Percentiles rank a stretch among this genome's conserved stretches.
Conservation (phyloP, 768 basidiomycete genomes). For the Pholiota conissans region DNA sequence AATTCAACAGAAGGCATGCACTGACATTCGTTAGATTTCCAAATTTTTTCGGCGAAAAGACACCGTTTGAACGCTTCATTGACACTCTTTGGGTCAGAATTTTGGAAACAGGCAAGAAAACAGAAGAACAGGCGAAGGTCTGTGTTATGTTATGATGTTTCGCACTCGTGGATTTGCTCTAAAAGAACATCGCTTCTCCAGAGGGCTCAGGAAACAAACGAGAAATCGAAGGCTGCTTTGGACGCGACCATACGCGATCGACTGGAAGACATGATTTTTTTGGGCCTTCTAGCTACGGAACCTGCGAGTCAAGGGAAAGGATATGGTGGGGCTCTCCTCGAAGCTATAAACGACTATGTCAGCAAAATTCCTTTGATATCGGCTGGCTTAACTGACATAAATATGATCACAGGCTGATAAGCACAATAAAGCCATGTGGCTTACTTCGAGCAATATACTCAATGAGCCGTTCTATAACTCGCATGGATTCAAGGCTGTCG, state of each 20-base stretch:
- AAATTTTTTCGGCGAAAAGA: not conserved
- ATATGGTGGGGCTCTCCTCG: slow-evolving; percentile 29
- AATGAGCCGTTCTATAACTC: slow-evolving; percentile 26
- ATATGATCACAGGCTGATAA: slow-evolving; percentile 20
- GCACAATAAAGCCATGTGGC: slow-evolving; percentile 24
- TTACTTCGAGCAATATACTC: slow-evolving; percentile 26
- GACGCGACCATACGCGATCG: slow-evolving; percentile 12
- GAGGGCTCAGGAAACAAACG: not conserved
- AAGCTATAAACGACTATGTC: slow-evolving; percentile 23
- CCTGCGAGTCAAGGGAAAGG: slow-evolving; percentile 27
- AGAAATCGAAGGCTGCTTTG: not conserved
- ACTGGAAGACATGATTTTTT: slow-evolving; percentile 28
- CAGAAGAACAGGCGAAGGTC: slow-evolving; percentile 17
- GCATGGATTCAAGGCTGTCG: slow-evolving; percentile 26
- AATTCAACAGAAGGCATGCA: too few relatives aligned
- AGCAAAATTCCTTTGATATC: not conserved
- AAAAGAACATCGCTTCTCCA: not conserved
- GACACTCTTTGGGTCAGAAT: not conserved
- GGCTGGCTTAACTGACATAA: not conserved
- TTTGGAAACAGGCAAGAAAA: not conserved
- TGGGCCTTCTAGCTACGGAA: slow-evolving; percentile 29
- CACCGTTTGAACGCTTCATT: slow-evolving; percentile 3
- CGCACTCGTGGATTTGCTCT: too few relatives aligned
- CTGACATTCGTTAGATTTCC: not conserved
- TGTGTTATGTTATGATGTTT: not conserved